These are phyloP conservation scores for Cerrena zonata DNA, from an alignment of 1,284 basidiomycete species.

Conservation along the genomic window DNA sequence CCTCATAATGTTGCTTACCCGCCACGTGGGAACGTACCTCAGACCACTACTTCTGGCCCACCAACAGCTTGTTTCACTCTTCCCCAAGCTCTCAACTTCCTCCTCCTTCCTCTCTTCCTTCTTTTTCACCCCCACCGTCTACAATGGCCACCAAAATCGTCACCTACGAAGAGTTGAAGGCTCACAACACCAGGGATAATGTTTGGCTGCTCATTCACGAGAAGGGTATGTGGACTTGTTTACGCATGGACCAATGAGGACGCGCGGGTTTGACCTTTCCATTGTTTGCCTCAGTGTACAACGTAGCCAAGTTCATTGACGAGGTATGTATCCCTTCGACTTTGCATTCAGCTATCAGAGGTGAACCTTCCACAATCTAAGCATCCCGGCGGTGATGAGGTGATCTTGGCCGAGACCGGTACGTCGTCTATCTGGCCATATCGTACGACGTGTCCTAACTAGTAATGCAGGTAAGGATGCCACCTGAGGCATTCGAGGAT, in stretches of 20 bases:
- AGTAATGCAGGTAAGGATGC: slow-evolving; percentile 73
- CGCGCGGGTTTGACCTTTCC: slow-evolving; percentile 30
- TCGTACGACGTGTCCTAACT: slow-evolving; percentile 8
- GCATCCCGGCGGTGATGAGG: slow-evolving; percentile 98
- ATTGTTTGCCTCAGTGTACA: slow-evolving; percentile 68
- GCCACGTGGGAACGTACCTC: slow-evolving; percentile 10
- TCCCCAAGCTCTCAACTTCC: slow-evolving; percentile 8
- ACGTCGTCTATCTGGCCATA: slow-evolving; percentile 34
- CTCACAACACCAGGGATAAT: slow-evolving; percentile 67
- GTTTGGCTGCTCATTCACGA: slow-evolving; percentile 78
- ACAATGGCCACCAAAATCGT: slow-evolving; percentile 45
- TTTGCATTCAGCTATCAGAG: background rate
- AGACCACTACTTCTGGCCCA: background rate
- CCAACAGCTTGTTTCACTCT: background rate
- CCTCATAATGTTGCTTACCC: background rate
- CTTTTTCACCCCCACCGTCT: slow-evolving; percentile 17
- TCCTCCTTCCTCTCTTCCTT: slow-evolving; percentile 10
- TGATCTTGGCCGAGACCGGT: slow-evolving; percentile 89
- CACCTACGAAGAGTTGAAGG: slow-evolving; percentile 70
- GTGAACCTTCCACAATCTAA: slow-evolving; percentile 32
- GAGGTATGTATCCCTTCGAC: slow-evolving; percentile 56
- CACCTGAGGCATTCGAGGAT: slow-evolving; percentile 97
- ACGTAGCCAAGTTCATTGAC: slow-evolving; percentile 91
- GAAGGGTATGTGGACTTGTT: slow-evolving; percentile 55
- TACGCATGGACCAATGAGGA: slow-evolving; percentile 29